These are phyloP conservation scores for Celoporthe dispersa DNA, from an alignment of 2,329 filamentous ascomycete genomes.

Conservation along the genomic window DNA sequence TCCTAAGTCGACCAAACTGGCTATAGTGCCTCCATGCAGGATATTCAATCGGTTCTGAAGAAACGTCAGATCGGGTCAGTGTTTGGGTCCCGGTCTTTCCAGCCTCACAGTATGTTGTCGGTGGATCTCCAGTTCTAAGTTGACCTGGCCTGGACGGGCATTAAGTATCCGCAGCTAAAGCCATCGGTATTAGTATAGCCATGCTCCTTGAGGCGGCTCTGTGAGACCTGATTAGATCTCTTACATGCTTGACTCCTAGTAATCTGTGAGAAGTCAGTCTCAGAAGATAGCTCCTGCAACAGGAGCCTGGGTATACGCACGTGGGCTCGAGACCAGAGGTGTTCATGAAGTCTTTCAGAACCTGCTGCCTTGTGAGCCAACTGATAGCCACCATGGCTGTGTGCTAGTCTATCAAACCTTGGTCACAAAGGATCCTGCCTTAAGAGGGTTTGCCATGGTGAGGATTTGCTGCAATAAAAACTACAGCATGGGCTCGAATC, in stretches of 20 bases:
- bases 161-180: slow-evolving; percentile 67
- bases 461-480: background rate
- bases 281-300: background rate
- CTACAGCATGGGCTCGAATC: slow-evolving; percentile 2
- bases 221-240: background rate
- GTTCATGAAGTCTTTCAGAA: slow-evolving; percentile 82
- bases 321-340: slow-evolving; percentile 88
- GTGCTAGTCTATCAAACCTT: slow-evolving; percentile 13
- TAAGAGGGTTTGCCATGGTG: slow-evolving; percentile 18
- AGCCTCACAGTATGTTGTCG: slow-evolving; percentile 73
- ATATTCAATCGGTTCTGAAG: slow-evolving; percentile 75
- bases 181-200: background rate
- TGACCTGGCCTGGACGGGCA: slow-evolving; percentile 68
- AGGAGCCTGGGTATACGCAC: slow-evolving; percentile 50
- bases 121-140: slow-evolving; percentile 76
- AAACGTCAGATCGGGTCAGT: background rate
- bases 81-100: background rate
- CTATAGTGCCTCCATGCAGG: slow-evolving; percentile 78
- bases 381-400: background rate
- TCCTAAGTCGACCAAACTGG: slow-evolving; percentile 72
- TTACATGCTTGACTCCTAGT: slow-evolving; percentile 24
- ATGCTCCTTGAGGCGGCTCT: too few relatives aligned
- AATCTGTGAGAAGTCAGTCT: slow-evolving; percentile 16
- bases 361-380: slow-evolving; percentile 52
- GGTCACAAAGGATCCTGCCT: slow-evolving; percentile 5